Evolutionary conservation across 768 basidiomycete species (phyloP).

Genomic region (Leccinum sublutescens): DNA sequence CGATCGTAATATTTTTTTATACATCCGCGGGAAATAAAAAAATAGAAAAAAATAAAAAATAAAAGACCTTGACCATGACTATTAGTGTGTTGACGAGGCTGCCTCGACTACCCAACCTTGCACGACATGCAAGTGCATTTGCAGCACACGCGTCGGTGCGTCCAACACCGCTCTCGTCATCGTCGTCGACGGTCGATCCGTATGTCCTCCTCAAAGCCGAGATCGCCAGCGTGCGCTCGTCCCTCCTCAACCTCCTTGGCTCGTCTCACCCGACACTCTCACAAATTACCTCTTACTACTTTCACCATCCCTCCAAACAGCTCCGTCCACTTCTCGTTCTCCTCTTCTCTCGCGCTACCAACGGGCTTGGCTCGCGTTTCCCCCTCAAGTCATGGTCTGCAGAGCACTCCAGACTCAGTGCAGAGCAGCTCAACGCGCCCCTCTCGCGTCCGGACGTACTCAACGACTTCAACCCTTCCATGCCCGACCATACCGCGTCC

Average conservation of each 20-base stretch:
- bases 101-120: conserved; percentile 8
- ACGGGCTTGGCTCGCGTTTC: conserved; percentile 77
- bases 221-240: conserved; percentile 65
- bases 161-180: conserved; percentile 18
- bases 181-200: conserved; percentile 49
- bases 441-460: conserved; percentile 77
- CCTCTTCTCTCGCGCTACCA: conserved; percentile 88
- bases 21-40: conserved; percentile 27
- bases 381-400: conserved; percentile 58
- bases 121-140: conserved; percentile 37
- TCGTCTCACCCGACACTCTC: conserved; percentile 86
- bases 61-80: conserved; percentile 22
- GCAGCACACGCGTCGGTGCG: conserved; percentile 27
- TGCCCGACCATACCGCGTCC: conserved; percentile 74
- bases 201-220: conserved; percentile 70
- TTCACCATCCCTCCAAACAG: conserved; percentile 85
- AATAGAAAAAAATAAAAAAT: conserved; percentile 10
- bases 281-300: conserved; percentile 90
- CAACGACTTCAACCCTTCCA: conserved; percentile 87
- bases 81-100: conserved; percentile 7
- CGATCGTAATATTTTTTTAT: background rate
- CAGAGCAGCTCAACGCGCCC: conserved; percentile 73
- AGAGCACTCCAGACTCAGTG: conserved; percentile 51
- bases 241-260: conserved; percentile 76
- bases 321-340: conserved; percentile 87